Evolutionary conservation across 2,329 filamentous ascomycete genomes (phyloP), one percentile per base, ranked within the genome.

Genomic region (Arthrocladium fulminans): DNA sequence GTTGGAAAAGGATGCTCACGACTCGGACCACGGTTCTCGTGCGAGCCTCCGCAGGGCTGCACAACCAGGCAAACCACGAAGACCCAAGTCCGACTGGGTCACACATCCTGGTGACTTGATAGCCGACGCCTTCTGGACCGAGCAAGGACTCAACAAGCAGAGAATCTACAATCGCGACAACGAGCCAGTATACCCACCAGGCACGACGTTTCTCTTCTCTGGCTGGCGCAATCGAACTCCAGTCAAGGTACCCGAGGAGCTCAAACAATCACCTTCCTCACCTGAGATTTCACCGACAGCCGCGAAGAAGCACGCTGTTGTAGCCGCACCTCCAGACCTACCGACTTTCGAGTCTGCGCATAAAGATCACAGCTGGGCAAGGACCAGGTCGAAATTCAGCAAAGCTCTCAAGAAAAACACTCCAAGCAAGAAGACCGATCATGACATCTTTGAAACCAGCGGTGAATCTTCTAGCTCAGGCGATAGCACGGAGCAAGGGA

Each of bases 111-210:
- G 86, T 48, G 89, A 97, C 62, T 76, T 96, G 64, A 71, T 97
- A 40, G 89, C 89, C 3, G 92, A 98, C 68, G 75, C 84, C 1
- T 87, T 89, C 60, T 98, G 92, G 92, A 69, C 94, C 19, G 88
- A 96, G 63, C 81, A 89, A 59, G 79, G 77, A 25, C 73, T 83
- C 50, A 88, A 96, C 65, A 94, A 89, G 63, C 75, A 75, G 45
- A 72, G 88, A 23, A 83, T 95, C 35, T 86, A 94, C 61, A 85
- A 95, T 64, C 80, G 81, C 12, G 73, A 86, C 59, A 88, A 88
- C 60, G 76, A 78, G 41, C 82, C 77, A 49, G 79, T 96, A 12
- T 94, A 69, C 46, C 55, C 56, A n/a, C 45, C 50, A 17, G 48
- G 57, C 43, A 58, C 57, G 2, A 47, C 55, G 29, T 53, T 60